These are phyloP conservation scores for Cladosporium halotolerans DNA, from an alignment of 2,329 filamentous ascomycete species.

Conservation along the genomic window DNA sequence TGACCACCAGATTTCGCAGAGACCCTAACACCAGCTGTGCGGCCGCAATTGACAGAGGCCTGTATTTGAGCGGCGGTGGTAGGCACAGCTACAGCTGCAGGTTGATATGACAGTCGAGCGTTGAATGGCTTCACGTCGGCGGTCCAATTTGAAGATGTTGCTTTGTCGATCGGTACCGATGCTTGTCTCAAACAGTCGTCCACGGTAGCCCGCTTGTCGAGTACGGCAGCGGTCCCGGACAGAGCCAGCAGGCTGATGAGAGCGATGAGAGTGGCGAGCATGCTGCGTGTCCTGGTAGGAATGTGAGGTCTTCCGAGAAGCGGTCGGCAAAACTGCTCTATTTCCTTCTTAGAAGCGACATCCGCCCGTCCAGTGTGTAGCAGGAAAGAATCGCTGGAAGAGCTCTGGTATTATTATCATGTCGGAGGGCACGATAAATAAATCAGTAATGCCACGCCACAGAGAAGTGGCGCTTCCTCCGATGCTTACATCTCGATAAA, in stretches of 20 bases:
- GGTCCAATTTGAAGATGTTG: conserved; percentile 3
- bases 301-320: not conserved
- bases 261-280: not conserved
- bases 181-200: conserved; percentile 7
- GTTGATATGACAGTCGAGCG: conserved; percentile 1
- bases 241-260: not conserved
- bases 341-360: not conserved
- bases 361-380: not conserved
- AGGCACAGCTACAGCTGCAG: conserved; percentile 6
- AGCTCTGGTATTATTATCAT: not conserved
- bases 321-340: too few relatives aligned
- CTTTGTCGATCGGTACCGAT: conserved; percentile 1
- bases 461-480: too few relatives aligned
- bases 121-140: conserved; percentile 11
- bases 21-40: conserved; percentile 6
- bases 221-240: not conserved
- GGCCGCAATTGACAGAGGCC: conserved; percentile 11
- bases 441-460: too few relatives aligned
- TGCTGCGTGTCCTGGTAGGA: not conserved
- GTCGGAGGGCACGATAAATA: not conserved
- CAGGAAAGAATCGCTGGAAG: too few relatives aligned
- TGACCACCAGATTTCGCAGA: conserved; percentile 13
- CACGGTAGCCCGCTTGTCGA: conserved; percentile 1
- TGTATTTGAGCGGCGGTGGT: conserved; percentile 7
- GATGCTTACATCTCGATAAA: too few relatives aligned